Evolutionary conservation across 345 rosid species (phyloP).

Genomic region (Sonneratia caseolaris): DNA sequence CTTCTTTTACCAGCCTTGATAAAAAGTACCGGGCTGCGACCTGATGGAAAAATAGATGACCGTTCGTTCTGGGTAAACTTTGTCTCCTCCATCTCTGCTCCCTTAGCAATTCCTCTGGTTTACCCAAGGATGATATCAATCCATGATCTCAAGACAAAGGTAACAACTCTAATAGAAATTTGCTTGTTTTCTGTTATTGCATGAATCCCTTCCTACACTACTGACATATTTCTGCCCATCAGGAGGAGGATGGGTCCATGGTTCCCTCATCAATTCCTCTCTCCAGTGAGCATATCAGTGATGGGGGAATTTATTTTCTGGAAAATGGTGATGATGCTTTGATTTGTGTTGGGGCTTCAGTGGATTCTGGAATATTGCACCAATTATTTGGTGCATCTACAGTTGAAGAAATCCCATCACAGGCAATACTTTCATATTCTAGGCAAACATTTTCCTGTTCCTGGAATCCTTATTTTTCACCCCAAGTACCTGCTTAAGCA

Average conservation of each 20-base stretch:
- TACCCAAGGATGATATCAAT: constrained; percentile 81
- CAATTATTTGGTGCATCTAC: constrained; percentile 56
- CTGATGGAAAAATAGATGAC: constrained; percentile 82
- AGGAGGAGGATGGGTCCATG: constrained; percentile 52
- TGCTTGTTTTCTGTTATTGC: background rate
- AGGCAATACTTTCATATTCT: constrained; percentile 30
- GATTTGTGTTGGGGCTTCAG: constrained; percentile 69
- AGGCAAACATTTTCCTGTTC: background rate
- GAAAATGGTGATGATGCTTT: constrained; percentile 88
- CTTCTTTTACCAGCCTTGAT: constrained; percentile 52
- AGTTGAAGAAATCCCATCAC: constrained; percentile 57
- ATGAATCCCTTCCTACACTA: constrained; percentile 10
- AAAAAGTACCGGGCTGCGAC: constrained; percentile 65
- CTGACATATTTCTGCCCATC: constrained; percentile 9
- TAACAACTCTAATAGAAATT: constrained; percentile 9
- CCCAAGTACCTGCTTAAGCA: background rate
- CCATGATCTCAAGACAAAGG: constrained; percentile 69
- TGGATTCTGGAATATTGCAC: constrained; percentile 46
- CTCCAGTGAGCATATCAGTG: constrained; percentile 68
- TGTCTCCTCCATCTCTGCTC: constrained; percentile 61
- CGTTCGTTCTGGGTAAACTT: constrained; percentile 77
- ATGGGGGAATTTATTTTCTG: constrained; percentile 82
- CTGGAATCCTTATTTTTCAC: background rate
- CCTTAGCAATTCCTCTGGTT: constrained; percentile 70
- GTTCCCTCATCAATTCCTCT: constrained; percentile 72